Evolutionary conservation across 805 yeast genomes (phyloP).

Genomic region (Wickerhamomyces mucosus): DNA sequence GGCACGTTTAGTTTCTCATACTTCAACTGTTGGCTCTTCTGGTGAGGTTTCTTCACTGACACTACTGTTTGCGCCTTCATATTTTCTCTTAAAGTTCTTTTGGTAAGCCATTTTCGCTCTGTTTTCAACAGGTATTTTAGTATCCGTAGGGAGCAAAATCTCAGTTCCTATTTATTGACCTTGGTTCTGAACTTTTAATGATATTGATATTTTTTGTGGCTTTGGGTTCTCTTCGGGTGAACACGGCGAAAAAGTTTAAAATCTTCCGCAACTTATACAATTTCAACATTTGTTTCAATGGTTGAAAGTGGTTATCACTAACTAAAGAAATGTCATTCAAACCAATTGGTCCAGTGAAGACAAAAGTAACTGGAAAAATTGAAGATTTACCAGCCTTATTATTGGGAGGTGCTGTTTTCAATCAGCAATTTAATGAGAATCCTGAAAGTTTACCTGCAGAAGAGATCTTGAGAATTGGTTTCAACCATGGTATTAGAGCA

Average conservation of each 20-base stretch:
- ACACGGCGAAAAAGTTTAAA: no score
- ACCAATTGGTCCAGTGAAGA: constrained; percentile 12
- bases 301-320: neutral
- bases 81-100: neutral
- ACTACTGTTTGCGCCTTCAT: neutral
- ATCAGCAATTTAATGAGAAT: constrained; percentile 65
- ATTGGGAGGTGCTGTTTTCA: constrained; percentile 86
- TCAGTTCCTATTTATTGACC: neutral
- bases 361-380: constrained; percentile 16
- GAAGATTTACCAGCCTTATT: constrained; percentile 45
- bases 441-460: constrained; percentile 52
- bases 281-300: neutral
- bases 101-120: neutral
- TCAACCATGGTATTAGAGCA: constrained; percentile 61
- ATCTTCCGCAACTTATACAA: no score
- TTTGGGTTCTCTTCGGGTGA: no score
- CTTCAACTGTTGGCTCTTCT: neutral
- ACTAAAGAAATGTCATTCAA: constrained; percentile 6
- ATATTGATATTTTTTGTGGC: no score
- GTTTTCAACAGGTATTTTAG: neutral
- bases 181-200: no score
- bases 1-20: no score
- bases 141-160: neutral
- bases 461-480: constrained; percentile 50
- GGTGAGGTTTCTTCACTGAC: neutral